These are phyloP conservation scores for Curvularia hawaiiensis DNA, from an alignment of 2,329 filamentous ascomycete species.

Conservation along the genomic window DNA sequence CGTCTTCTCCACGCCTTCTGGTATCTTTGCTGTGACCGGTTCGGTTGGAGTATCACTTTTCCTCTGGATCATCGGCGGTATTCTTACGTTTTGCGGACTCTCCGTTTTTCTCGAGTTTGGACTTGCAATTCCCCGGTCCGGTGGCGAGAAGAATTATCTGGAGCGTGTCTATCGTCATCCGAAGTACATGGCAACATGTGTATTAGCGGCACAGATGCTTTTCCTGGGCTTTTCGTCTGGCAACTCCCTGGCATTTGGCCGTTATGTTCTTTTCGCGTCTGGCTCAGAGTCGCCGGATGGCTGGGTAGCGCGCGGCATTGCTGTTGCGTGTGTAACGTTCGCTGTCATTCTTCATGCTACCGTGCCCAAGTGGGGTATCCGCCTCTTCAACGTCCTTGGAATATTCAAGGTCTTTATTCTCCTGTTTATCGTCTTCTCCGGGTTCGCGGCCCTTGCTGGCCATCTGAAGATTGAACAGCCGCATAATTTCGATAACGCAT, in stretches of 20 bases:
- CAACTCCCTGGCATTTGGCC: conserved; percentile 64
- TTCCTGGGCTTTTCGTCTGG: conserved; percentile 65
- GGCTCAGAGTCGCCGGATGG: conserved; percentile 55
- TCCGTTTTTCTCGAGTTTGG: conserved; percentile 69
- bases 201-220: conserved; percentile 66
- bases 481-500: conserved; percentile 63
- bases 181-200: conserved; percentile 63
- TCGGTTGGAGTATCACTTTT: conserved; percentile 61
- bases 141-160: conserved; percentile 70
- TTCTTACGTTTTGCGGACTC: conserved; percentile 64
- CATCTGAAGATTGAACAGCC: conserved; percentile 52
- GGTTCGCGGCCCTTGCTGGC: conserved; percentile 47
- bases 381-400: conserved; percentile 64
- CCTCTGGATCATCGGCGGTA: conserved; percentile 59
- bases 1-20: conserved; percentile 62
- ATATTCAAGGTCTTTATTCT: conserved; percentile 66
- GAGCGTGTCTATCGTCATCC: conserved; percentile 66
- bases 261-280: conserved; percentile 62
- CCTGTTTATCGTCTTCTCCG: conserved; percentile 65
- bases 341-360: conserved; percentile 59
- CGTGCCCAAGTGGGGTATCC: conserved; percentile 63
- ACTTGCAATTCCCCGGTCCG: conserved; percentile 64
- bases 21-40: conserved; percentile 61
- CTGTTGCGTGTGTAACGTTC: conserved; percentile 55
- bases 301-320: conserved; percentile 63